Conservation (phyloP, 371 early-diverging fungal genomes). For the Mucor indicus region DNA sequence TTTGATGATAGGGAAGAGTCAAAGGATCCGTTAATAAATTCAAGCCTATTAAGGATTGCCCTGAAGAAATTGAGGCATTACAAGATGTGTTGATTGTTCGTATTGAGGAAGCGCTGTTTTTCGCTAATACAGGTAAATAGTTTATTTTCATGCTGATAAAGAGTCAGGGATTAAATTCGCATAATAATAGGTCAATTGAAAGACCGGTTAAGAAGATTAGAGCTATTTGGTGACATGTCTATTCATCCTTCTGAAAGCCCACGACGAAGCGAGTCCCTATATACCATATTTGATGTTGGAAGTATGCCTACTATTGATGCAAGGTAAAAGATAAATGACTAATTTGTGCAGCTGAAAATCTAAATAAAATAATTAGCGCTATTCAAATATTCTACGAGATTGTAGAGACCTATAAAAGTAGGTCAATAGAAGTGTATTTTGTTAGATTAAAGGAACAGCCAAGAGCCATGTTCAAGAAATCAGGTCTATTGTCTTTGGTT, state of each 20-base stretch:
- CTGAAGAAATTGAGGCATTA: conserved; percentile 67
- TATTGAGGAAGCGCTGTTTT: conserved; percentile 88
- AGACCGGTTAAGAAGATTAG: conserved; percentile 87
- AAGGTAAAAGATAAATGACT: conserved; percentile 38
- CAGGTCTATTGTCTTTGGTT: conserved; percentile 63
- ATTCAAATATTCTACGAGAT: conserved; percentile 84
- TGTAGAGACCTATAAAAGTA: conserved; percentile 74
- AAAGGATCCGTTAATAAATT: conserved; percentile 44
- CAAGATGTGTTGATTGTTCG: conserved; percentile 83
- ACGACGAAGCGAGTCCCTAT: conserved; percentile 62
- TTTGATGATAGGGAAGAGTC: conserved; percentile 35
- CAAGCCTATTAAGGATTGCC: conserved; percentile 60
- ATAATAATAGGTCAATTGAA: conserved; percentile 69
- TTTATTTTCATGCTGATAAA: neutral
- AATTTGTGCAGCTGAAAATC: neutral
- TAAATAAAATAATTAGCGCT: conserved; percentile 51
- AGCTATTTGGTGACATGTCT: conserved; percentile 83
- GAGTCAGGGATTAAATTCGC: too few species aligned
- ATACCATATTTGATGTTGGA: conserved; percentile 87
- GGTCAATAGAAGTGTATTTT: conserved; percentile 81
- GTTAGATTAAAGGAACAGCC: conserved; percentile 75
- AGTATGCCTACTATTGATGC: conserved; percentile 89
- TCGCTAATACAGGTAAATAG: conserved; percentile 81
- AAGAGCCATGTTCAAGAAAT: conserved; percentile 61
- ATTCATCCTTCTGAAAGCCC: conserved; percentile 88